Base-by-base conservation (phyloP, 2,329 filamentous ascomycete genomes). In the Fusarium hostae region DNA sequence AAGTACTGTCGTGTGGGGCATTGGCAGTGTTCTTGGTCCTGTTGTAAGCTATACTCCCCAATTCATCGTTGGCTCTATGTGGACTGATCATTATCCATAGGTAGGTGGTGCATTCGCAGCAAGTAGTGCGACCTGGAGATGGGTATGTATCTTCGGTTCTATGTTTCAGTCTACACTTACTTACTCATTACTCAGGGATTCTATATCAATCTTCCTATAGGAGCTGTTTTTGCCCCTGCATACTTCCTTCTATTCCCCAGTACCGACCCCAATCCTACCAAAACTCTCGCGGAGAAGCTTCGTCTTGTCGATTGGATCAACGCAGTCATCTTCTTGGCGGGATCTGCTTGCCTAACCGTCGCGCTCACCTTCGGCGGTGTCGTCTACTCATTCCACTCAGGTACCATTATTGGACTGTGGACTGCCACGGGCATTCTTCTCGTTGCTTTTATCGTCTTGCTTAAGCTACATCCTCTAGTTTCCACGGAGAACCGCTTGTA, bases 31-130 rank as follows among this genome's bases (percentile, higher is more conserved):
- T 18, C 39, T 56, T 13, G 39, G 52, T 1, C 52, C 52, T 3
- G 52, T 56, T 3, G 37, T 56, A n/a, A 34, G 37, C 1, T 20
- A 2, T 22, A 5, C n/a, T 12, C 8, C 22, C 6, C 6, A 6
- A 1, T 13, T 1, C 1, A 0, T 2, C 6, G 2, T 30, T 28
- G 15, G 7, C 3, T 18, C 7, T 0, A 6, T 45, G 26, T 28
- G 9, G 12, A n/a, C n/a, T 56, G 28, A 56, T 5, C 5, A 16
- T 22, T 9, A 1, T 26, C 18, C 0, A 4, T 11, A 56, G 39
- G 22, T 56, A 9, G 52, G 52, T 1, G 39, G 52, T 6, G 30
- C 39, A 9, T 56, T 56, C 41, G 52, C 39, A n/a, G 15, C 22
- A 12, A 56, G 52, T 9, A 47, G 18, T 7, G 30, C 52, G 9